These are phyloP conservation scores for Helotiales sp. DNA, from an alignment of 2,329 filamentous ascomycete genomes.

Conservation along the genomic window DNA sequence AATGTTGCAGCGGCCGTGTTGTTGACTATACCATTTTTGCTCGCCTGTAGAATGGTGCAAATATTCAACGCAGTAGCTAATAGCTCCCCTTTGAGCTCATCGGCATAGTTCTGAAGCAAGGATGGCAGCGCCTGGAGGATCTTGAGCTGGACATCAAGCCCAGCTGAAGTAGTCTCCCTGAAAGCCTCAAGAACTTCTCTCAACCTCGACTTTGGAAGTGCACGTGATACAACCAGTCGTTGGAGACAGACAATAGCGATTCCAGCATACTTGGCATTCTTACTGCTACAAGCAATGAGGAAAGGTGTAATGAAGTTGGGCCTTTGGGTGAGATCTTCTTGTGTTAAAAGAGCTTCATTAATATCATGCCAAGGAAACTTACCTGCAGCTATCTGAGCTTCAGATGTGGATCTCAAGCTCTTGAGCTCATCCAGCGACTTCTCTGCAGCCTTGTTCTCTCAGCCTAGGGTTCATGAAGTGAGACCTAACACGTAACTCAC, in stretches of 20 bases:
- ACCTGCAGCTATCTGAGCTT: constrained; percentile 52
- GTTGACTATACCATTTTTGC: constrained; percentile 90
- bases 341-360: constrained; percentile 4
- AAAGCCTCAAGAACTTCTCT: constrained; percentile 87
- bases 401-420: constrained; percentile 69
- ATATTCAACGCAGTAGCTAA: constrained; percentile 83
- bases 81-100: constrained; percentile 76
- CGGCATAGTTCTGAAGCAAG: constrained; percentile 84
- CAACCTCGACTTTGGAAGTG: constrained; percentile 75
- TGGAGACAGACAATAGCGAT: constrained; percentile 89
- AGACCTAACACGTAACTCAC: constrained; percentile 44
- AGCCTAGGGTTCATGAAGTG: constrained; percentile 16
- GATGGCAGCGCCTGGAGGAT: constrained; percentile 90
- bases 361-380: constrained; percentile 10
- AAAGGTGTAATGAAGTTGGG: constrained; percentile 90
- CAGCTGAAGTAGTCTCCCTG: constrained; percentile 77
- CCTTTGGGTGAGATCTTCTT: constrained; percentile 75
- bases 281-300: constrained; percentile 86
- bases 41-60: constrained; percentile 86
- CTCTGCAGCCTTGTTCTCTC: constrained; percentile 71
- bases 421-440: constrained; percentile 91
- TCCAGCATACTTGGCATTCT: constrained; percentile 84
- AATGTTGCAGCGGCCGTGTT: constrained; percentile 96
- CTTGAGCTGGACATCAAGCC: constrained; percentile 90
- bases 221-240: constrained; percentile 78